phyloP scores from a whole-genome alignment of 2,329 filamentous ascomycete genomes.

The Neurospora sp. region DNA sequence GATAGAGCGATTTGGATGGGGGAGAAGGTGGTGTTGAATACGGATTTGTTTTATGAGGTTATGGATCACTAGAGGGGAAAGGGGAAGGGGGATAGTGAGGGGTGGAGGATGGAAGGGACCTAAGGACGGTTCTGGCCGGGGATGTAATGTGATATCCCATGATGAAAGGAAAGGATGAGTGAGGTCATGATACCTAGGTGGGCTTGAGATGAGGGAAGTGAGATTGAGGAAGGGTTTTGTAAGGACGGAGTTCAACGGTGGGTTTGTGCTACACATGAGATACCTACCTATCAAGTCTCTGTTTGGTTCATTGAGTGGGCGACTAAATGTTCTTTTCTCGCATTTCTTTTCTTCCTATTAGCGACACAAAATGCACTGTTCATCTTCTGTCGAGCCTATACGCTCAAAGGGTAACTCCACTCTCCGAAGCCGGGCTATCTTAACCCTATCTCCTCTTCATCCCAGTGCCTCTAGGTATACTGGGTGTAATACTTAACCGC shows the following conservation, averaged over 20 bases:
- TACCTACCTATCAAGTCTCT: not conserved
- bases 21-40: conserved; percentile 51
- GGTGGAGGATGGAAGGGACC: not conserved
- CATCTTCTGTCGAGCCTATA: not conserved
- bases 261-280: not conserved
- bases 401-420: not conserved
- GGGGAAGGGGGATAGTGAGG: not conserved
- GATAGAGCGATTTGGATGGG: conserved; percentile 68
- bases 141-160: not conserved
- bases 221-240: not conserved
- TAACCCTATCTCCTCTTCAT: not conserved
- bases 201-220: not conserved
- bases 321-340: too few relatives aligned
- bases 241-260: not conserved
- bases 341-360: too few relatives aligned
- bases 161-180: too few relatives aligned
- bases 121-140: not conserved
- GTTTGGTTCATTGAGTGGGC: too few relatives aligned
- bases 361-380: too few relatives aligned
- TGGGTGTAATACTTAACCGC: not conserved
- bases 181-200: not conserved
- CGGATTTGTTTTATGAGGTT: conserved; percentile 34
- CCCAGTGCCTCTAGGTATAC: not conserved
- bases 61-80: not conserved
- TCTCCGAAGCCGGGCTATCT: not conserved